Evolutionary conservation across 148 eudicot species (phyloP), one percentile per base, ranked within the genome.

Genomic region (Polygonum aviculare): DNA sequence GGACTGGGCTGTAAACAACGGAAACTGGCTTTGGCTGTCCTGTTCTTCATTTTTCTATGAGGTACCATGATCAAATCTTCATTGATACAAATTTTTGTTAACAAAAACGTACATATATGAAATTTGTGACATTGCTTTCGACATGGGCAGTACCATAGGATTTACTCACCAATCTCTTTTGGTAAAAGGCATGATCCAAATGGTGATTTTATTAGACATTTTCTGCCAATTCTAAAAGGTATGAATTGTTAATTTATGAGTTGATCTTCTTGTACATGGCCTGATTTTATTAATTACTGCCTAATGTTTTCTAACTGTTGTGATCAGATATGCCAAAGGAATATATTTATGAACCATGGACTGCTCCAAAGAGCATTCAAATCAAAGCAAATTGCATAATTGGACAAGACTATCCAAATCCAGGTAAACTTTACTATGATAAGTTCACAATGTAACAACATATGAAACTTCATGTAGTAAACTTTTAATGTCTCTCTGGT

Each of bases 261-360:
- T 50, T 21, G 10, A 21, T 77, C 12, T 50, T 74, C 39, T 14
- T 59, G 18, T 31, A 12, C 39, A 3, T 41, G 60, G 40, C 19
- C 55, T 69, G 6, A n/a, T 79, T 10, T 55, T 69, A 5, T 57
- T 21, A 31, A 31, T 51, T 48, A 33, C 40, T 33, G 44, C 51
- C 33, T 12, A 38, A 50, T 69, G 59, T 5, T 47, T 72, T 73
- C 22, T 36, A 26, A 52, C 72, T 69, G 69, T 19, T 7, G 48
- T 82, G 40, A 73, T 62, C 81, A 94, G 98, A 91, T 80, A 94
- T 94, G 98, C 98, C 98, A 4, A 91, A 85, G 90, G 87, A 91
- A 80, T 94, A 86, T 80, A 90, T 94, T 33, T 94, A 94, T 65
- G 98, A 94, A 84, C 97, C 97, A 22, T 94, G 98, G 98, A 90